Percentiles rank a stretch among this genome's conserved stretches.
Evolutionary conservation across 169 alveolate species (phyloP).

Genomic region (Cryptosporidium xiaoi): DNA sequence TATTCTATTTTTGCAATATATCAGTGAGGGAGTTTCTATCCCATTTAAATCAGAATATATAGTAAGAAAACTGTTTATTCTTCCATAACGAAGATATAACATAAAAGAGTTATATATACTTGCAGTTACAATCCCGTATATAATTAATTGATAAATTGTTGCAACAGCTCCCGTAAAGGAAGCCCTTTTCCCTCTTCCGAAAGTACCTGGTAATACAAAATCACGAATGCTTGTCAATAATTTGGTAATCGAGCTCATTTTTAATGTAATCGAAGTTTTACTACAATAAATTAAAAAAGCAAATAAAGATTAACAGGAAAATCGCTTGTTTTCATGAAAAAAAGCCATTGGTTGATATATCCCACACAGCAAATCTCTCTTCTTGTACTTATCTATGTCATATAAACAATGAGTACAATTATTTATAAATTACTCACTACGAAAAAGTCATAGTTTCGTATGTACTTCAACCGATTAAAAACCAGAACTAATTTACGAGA

Average conservation of each 20-base stretch:
- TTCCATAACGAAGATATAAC: slow-evolving; percentile 55
- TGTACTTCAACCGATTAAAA: too few species aligned
- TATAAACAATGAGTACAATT: too few species aligned
- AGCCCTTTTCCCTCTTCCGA: slow-evolving; percentile 65
- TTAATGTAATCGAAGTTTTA: too few species aligned
- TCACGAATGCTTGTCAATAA: slow-evolving; percentile 17
- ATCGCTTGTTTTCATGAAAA: too few species aligned
- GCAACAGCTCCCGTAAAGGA: slow-evolving; percentile 48
- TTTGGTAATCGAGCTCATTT: background rate
- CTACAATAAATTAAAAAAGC: too few species aligned
- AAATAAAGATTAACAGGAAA: too few species aligned
- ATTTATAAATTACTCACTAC: too few species aligned
- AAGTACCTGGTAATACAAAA: slow-evolving; percentile 66
- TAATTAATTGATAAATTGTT: slow-evolving; percentile 47
- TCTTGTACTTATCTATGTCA: too few species aligned
- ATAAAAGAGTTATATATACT: slow-evolving; percentile 49
- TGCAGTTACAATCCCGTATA: slow-evolving; percentile 41
- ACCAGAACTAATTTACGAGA: too few species aligned
- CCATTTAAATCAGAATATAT: slow-evolving; percentile 68
- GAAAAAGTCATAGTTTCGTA: too few species aligned
- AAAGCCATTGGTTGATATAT: too few species aligned
- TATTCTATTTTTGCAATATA: slow-evolving; percentile 27
- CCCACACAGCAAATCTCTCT: too few species aligned
- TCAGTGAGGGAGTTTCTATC: slow-evolving; percentile 54
- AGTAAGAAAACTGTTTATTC: slow-evolving; percentile 63